phyloP scores from a whole-genome alignment of 2,329 filamentous ascomycete species.

The Escovopsis sp. region DNA sequence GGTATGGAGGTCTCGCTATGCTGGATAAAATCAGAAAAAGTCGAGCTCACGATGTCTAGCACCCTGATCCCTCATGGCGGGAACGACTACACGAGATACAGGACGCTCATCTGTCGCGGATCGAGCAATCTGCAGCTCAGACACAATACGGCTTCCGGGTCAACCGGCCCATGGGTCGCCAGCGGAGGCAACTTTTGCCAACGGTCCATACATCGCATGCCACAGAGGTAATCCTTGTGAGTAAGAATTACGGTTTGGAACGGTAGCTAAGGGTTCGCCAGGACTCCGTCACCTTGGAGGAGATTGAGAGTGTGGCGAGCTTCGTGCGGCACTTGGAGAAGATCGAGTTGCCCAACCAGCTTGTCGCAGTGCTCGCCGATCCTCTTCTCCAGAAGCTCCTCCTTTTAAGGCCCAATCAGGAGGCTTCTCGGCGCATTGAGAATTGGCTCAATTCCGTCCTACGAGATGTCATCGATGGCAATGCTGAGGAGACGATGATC shows the following conservation, averaged over 20 bases:
- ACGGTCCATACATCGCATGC: slow-evolving; percentile 61
- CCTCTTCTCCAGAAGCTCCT: slow-evolving; percentile 66
- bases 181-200: slow-evolving; percentile 37
- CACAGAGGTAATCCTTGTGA: slow-evolving; percentile 38
- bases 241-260: background rate
- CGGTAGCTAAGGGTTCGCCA: slow-evolving; percentile 15
- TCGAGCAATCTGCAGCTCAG: slow-evolving; percentile 20
- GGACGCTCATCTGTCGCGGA: slow-evolving; percentile 36
- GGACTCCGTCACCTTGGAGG: slow-evolving; percentile 56
- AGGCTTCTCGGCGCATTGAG: slow-evolving; percentile 36
- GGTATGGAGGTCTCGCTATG: slow-evolving; percentile 17
- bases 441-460: slow-evolving; percentile 45
- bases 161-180: slow-evolving; percentile 27
- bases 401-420: slow-evolving; percentile 43
- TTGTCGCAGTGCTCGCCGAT: slow-evolving; percentile 62
- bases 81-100: slow-evolving; percentile 54
- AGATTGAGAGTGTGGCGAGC: slow-evolving; percentile 55
- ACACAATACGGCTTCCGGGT: slow-evolving; percentile 46
- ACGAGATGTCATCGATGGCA: slow-evolving; percentile 38
- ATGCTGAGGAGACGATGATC: slow-evolving; percentile 32
- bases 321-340: slow-evolving; percentile 63
- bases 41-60: slow-evolving; percentile 25
- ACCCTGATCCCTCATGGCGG: slow-evolving; percentile 66
- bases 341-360: slow-evolving; percentile 68
- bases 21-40: no score